phyloP scores from a whole-genome alignment of 768 basidiomycete genomes.

The Russula sp. region DNA sequence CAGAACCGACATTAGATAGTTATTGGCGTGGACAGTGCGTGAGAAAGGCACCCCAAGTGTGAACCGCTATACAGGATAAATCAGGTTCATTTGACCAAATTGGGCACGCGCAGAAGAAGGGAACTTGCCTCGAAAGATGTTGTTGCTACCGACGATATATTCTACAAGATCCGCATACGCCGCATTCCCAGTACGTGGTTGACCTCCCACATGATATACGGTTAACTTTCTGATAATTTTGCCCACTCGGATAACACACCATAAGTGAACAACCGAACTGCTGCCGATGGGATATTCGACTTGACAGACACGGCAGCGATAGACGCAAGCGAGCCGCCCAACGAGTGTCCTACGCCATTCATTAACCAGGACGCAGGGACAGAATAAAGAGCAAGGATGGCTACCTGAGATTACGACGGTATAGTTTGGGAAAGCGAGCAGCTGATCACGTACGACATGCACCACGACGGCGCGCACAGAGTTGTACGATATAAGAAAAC shows the following conservation, averaged over 20 bases:
- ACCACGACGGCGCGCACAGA: slow-evolving; percentile 29
- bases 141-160: slow-evolving; percentile 37
- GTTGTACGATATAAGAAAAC: slow-evolving; percentile 34
- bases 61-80: slow-evolving; percentile 39
- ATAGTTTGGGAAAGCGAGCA: slow-evolving; percentile 28
- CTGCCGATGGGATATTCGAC: slow-evolving; percentile 25
- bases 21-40: too few species aligned
- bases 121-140: slow-evolving; percentile 44
- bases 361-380: neutral
- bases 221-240: neutral
- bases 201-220: slow-evolving; percentile 37
- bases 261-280: slow-evolving; percentile 43
- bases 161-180: slow-evolving; percentile 45
- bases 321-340: slow-evolving; percentile 33
- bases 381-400: neutral
- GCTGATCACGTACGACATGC: slow-evolving; percentile 21
- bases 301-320: slow-evolving; percentile 31
- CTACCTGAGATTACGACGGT: slow-evolving; percentile 27
- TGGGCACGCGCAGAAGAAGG: neutral
- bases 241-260: slow-evolving; percentile 35
- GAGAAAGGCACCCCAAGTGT: slow-evolving; percentile 40
- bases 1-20: neutral
- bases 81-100: slow-evolving; percentile 1
- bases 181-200: slow-evolving; percentile 48
- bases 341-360: slow-evolving; percentile 30